These are phyloP conservation scores for Saccharomycopsis sp. DNA, from an alignment of 805 yeast species.

Conservation along the genomic window DNA sequence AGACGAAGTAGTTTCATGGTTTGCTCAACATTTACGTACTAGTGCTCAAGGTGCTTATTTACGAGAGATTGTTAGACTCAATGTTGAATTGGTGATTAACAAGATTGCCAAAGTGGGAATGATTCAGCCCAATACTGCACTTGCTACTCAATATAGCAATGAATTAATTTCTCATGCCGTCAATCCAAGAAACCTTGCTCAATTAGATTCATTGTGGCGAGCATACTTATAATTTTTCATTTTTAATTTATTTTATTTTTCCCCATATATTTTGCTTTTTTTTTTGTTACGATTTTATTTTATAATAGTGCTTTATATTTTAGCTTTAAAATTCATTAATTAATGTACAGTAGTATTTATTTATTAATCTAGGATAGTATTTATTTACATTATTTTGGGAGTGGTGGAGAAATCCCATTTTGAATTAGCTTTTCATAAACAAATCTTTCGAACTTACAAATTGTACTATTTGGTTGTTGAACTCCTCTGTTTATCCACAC, in stretches of 20 bases:
- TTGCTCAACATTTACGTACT: conserved; percentile 48
- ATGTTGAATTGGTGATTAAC: conserved; percentile 78
- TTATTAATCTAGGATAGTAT: too few species aligned
- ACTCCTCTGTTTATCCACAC: conserved; percentile 85
- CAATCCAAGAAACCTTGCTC: conserved; percentile 87
- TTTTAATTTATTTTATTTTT: not conserved
- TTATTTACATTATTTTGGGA: too few species aligned
- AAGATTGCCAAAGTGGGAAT: conserved; percentile 41
- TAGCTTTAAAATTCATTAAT: not conserved
- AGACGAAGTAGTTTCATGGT: conserved; percentile 94
- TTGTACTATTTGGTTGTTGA: conserved; percentile 39
- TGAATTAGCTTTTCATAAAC: too few species aligned
- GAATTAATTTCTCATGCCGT: conserved; percentile 93
- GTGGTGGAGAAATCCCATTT: too few species aligned
- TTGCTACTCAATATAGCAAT: conserved; percentile 81
- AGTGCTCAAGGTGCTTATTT: conserved; percentile 58
- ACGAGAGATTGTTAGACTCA: conserved; percentile 78
- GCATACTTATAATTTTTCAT: conserved; percentile 15
- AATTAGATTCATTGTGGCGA: conserved; percentile 82
- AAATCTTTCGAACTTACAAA: conserved; percentile 48
- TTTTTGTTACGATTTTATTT: not conserved
- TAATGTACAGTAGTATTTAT: too few species aligned
- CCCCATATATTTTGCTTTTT: not conserved
- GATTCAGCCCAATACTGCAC: conserved; percentile 33
- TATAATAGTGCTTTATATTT: not conserved